A percentile compares a stretch with the other conserved stretches of the same genome.
Evolutionary conservation across 306 rosid genomes (phyloP).

Genomic region (Albizia julibrissin): DNA sequence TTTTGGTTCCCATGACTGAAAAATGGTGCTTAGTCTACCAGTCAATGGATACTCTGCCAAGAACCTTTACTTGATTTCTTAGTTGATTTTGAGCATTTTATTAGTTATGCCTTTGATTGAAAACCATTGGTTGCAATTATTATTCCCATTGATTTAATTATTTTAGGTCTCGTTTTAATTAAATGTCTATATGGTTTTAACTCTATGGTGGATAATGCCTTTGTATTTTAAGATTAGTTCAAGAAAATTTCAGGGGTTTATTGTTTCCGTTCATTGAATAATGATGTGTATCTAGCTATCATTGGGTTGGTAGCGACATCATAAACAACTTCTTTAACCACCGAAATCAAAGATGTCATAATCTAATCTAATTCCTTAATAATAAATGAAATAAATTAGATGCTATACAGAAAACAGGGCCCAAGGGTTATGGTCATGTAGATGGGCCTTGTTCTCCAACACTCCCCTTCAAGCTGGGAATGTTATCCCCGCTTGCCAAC

Average conservation of each 20-base stretch:
- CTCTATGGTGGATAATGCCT: not conserved
- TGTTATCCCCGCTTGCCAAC: not conserved
- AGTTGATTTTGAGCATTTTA: not conserved
- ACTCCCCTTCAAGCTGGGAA: not conserved
- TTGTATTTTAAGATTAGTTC: too few species aligned
- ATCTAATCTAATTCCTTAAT: not conserved
- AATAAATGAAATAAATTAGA: not conserved
- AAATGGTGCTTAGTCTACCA: not conserved
- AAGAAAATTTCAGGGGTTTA: not conserved
- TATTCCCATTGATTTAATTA: not conserved
- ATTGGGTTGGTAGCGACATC: not conserved
- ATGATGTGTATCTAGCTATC: not conserved
- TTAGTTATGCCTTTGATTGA: not conserved
- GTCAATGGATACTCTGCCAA: not conserved
- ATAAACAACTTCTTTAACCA: not conserved
- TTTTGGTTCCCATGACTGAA: conserved; percentile 13
- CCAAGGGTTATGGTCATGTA: not conserved
- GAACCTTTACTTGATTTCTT: not conserved
- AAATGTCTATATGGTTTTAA: not conserved
- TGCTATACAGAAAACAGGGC: not conserved
- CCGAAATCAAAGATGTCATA: not conserved
- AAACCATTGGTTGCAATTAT: not conserved
- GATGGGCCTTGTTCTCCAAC: not conserved
- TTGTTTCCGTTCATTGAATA: not conserved
- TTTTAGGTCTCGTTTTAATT: not conserved